Conservation (phyloP, 148 eudicot species). For the Camellia lanceoleosa region DNA sequence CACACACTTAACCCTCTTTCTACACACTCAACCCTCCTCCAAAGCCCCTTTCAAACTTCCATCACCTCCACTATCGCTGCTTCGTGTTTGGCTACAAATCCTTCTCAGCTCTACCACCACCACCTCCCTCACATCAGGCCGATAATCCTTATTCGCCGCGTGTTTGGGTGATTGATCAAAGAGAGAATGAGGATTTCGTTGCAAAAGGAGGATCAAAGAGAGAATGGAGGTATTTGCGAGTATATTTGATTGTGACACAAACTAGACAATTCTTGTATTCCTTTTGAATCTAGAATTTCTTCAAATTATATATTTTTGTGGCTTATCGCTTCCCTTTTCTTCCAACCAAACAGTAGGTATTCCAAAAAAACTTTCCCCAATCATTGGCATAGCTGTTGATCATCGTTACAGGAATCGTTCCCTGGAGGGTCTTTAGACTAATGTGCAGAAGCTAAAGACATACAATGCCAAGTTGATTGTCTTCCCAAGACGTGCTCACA, state of each 20-base stretch:
- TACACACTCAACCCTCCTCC: too few relatives aligned
- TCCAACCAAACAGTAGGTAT: constrained; percentile 58
- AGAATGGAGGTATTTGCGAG: not conserved
- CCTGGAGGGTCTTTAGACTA: constrained; percentile 61
- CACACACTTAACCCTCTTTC: too few relatives aligned
- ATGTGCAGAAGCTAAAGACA: constrained; percentile 69
- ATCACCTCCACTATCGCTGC: too few relatives aligned
- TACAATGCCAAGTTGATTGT: constrained; percentile 83
- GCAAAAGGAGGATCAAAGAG: too few relatives aligned
- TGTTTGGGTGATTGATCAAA: too few relatives aligned
- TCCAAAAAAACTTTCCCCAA: constrained; percentile 68
- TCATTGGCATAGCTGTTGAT: constrained; percentile 71
- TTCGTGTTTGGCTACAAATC: too few relatives aligned
- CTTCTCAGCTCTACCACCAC: too few relatives aligned
- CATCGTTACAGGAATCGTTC: constrained; percentile 71
- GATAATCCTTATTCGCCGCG: too few relatives aligned
- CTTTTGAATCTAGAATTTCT: not conserved
- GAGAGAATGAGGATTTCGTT: too few relatives aligned
- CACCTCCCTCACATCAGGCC: too few relatives aligned
- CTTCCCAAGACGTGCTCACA: constrained; percentile 54
- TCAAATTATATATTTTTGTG: not conserved
- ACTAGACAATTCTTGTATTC: not conserved
- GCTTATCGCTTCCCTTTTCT: not conserved
- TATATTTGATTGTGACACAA: not conserved
- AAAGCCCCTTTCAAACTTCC: too few relatives aligned